Evolutionary conservation across 192 early-diverging fungal genomes (phyloP).

Genomic region (Entomortierella parvispora): DNA sequence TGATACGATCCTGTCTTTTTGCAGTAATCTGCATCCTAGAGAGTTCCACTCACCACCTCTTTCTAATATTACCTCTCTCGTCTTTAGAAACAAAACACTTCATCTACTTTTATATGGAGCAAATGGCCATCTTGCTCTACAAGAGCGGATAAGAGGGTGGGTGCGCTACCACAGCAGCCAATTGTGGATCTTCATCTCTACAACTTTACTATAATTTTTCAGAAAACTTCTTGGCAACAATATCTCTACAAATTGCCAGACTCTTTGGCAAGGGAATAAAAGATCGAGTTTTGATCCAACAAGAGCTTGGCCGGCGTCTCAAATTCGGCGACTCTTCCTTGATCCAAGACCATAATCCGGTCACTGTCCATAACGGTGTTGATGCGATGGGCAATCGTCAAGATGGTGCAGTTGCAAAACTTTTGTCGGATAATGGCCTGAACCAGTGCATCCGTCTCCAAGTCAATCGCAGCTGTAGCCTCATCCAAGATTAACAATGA

Average conservation of each 20-base stretch:
- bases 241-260: slow-evolving; percentile 56
- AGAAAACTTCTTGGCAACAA: too few species aligned
- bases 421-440: slow-evolving; percentile 55
- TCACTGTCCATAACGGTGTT: slow-evolving; percentile 70
- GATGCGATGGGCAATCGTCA: slow-evolving; percentile 68
- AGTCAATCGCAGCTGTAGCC: slow-evolving; percentile 60
- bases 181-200: too few species aligned
- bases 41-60: too few species aligned
- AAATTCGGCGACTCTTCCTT: slow-evolving; percentile 63
- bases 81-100: slow-evolving; percentile 87
- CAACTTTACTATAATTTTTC: too few species aligned
- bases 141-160: slow-evolving; percentile 78
- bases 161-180: too few species aligned
- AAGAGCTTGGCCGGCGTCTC: slow-evolving; percentile 38
- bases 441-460: slow-evolving; percentile 51
- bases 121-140: slow-evolving; percentile 96
- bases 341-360: slow-evolving; percentile 78
- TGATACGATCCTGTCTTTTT: background rate
- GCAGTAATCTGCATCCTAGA: too few species aligned
- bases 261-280: slow-evolving; percentile 58
- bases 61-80: background rate
- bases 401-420: slow-evolving; percentile 56
- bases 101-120: slow-evolving; percentile 98
- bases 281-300: slow-evolving; percentile 41
- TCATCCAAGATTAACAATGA: slow-evolving; percentile 70